phyloP scores from a whole-genome alignment of 495 filamentous ascomycete species.

The Xylaria castorea region DNA sequence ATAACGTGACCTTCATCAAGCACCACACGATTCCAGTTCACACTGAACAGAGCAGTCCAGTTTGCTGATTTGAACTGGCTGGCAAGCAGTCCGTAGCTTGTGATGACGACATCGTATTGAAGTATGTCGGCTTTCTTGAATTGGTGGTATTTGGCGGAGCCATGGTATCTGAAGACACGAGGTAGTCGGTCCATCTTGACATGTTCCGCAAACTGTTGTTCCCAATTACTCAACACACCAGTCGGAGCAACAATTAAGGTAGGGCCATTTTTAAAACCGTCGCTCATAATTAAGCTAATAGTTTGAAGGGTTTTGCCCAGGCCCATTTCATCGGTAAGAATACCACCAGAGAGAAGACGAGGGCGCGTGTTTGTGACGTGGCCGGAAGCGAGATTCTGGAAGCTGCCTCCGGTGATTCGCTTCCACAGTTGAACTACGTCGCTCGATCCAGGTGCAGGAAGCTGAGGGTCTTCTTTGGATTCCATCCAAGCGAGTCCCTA shows the following conservation, averaged over 20 bases:
- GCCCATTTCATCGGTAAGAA: slow-evolving; percentile 94
- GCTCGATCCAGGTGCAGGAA: slow-evolving; percentile 66
- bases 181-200: slow-evolving; percentile 65
- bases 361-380: slow-evolving; percentile 66
- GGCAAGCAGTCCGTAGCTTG: slow-evolving; percentile 74
- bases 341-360: slow-evolving; percentile 76
- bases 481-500: slow-evolving; percentile 85
- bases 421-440: slow-evolving; percentile 87
- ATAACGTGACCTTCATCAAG: slow-evolving; percentile 90
- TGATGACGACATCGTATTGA: slow-evolving; percentile 77
- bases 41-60: slow-evolving; percentile 62
- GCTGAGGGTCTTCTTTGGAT: slow-evolving; percentile 71
- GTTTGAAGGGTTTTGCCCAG: slow-evolving; percentile 91
- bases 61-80: slow-evolving; percentile 43
- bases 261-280: slow-evolving; percentile 56
- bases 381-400: slow-evolving; percentile 79
- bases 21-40: slow-evolving; percentile 82
- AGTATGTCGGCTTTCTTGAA: slow-evolving; percentile 58
- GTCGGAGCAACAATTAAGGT: slow-evolving; percentile 87
- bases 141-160: slow-evolving; percentile 58
- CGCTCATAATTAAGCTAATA: slow-evolving; percentile 78
- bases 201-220: slow-evolving; percentile 78
- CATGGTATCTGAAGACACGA: slow-evolving; percentile 79
- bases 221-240: slow-evolving; percentile 94
- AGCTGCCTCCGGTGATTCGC: slow-evolving; percentile 56